Base-by-base conservation (phyloP, 768 basidiomycete genomes). In the Kwoniella dendrophila region DNA sequence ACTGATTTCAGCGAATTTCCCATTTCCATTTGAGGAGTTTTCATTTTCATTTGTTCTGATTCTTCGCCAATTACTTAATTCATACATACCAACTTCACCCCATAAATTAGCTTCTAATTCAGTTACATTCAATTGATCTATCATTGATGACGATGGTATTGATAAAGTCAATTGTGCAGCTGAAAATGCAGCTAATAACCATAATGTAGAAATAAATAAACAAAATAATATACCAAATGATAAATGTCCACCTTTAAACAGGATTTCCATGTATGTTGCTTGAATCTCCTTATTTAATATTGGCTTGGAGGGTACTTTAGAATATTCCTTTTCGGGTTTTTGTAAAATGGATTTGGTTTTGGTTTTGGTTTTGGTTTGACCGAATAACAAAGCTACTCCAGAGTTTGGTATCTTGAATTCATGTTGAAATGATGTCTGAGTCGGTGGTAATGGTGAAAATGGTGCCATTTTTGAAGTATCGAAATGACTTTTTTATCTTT, bases 381-480 rank as follows among this genome's bases (percentile, higher is more conserved):
- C 59, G 32, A 61, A 61, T 3, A 61, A 40, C 14, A 50, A 22
- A 3, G 59, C n/a, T n/a, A n/a, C n/a, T n/a, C n/a, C n/a, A 34
- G 51, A 54, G 48, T 14, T 32, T 27, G n/a, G 55, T 16, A 26
- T 33, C 44, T 44, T 40, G 60, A 26, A 24, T 30, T 40, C 22
- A 22, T 34, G 12, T 11, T 4, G 55, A 14, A 20, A 45, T 30
- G 14, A 45, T 52, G 14, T 38, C 2, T 61, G 40, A 1, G 59
- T 44, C 24, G 24, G 41, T 22, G 60, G 60, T n/a, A 62, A 47
- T 14, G 60, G 60, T 20, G 60, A 62, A 32, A 55, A 62, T 12
- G 60, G 60, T 55, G 60, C 60, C 60, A 62, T 62, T 43, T 32
- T 60, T n/a, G n/a, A n/a, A n/a, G n/a, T n/a, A n/a, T n/a, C n/a